Conservation (phyloP, 2,329 filamentous ascomycete genomes). For the Fusarium setosum region DNA sequence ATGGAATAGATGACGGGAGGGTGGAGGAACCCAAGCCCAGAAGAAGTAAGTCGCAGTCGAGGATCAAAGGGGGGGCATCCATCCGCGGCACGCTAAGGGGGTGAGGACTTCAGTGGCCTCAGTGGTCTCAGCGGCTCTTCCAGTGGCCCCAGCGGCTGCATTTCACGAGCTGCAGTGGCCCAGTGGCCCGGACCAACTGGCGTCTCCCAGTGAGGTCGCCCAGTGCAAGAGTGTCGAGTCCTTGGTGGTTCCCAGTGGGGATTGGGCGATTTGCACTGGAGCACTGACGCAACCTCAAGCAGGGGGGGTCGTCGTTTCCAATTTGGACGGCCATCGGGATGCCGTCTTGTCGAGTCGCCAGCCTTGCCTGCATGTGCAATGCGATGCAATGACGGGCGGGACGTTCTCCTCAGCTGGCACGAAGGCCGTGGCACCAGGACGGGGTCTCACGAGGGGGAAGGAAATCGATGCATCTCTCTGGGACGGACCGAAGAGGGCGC, state of each 20-base stretch:
- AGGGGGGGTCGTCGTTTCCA: slow-evolving; percentile 14
- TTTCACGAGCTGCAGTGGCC: slow-evolving; percentile 37
- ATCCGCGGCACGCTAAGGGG: slow-evolving; percentile 26
- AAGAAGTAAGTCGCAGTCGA: slow-evolving; percentile 30
- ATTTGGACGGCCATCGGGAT: neutral
- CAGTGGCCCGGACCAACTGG: slow-evolving; percentile 28
- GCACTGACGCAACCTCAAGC: slow-evolving; percentile 29
- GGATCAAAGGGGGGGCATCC: slow-evolving; percentile 20
- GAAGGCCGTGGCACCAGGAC: slow-evolving; percentile 12
- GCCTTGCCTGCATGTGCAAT: slow-evolving; percentile 14
- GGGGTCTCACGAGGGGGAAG: slow-evolving; percentile 14
- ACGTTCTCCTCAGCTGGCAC: slow-evolving; percentile 7
- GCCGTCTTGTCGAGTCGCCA: slow-evolving; percentile 12
- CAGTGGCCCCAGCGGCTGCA: slow-evolving; percentile 35
- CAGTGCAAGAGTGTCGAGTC: slow-evolving; percentile 30
- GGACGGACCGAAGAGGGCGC: slow-evolving; percentile 14
- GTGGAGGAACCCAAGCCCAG: slow-evolving; percentile 37
- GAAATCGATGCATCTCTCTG: slow-evolving; percentile 9
- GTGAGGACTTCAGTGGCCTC: slow-evolving; percentile 20
- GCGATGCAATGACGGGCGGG: slow-evolving; percentile 20
- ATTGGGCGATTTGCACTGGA: slow-evolving; percentile 28
- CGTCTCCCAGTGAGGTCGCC: slow-evolving; percentile 3
- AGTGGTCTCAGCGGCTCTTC: slow-evolving; percentile 19
- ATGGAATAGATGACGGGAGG: slow-evolving; percentile 37
- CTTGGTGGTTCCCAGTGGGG: slow-evolving; percentile 21